Base-by-base conservation (phyloP, 176 grass and related monocot genomes). In the Hsuehochloa calcarea region DNA sequence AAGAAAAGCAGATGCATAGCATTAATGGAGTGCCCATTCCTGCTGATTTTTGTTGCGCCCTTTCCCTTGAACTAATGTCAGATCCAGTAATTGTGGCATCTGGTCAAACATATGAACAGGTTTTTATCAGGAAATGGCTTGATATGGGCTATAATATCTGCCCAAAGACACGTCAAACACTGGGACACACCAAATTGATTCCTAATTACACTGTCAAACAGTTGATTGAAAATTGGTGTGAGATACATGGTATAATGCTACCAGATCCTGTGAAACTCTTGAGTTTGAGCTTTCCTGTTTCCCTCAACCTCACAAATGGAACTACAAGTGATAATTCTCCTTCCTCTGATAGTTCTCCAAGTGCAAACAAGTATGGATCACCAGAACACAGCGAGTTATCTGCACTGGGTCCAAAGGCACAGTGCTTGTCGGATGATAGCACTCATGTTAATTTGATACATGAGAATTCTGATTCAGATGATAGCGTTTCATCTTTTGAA, bases 151-250 rank as follows among this genome's bases (percentile, higher is more conserved):
- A 90, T 66, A 93, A 70, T 79, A 77, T 96, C 60, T 96, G 94
- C 55, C 94, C 91, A 26, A 96, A 92, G 81, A 93, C 94, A 40
- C 89, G 81, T 23, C 86, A 96, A 81, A 93, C 68, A 45, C 82
- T 96, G 74, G 89, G 76, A 3, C 91, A 91, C 72, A 93, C 84
- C 44, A 93, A 90, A 58, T 91, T 96, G 87, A 96, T 96, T 83
- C 94, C 91, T 19, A 96, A 96, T 76, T 96, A 93, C 85, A 96
- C 94, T 72, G 94, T 96, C 64, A 96, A 96, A 89, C 87, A 89
- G n/a, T 75, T 96, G 75, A 96, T 96, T 74, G 91, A 89, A 31
- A 96, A 96, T 81, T 96, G 94, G 94, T 93, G 84, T 14, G 91
- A 96, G 72, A 83, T 90, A 63, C 89, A 96, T 87, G 87, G 87